These are phyloP conservation scores for Boletus pseudopeckii DNA, from an alignment of 768 basidiomycete genomes.

Conservation along the genomic window DNA sequence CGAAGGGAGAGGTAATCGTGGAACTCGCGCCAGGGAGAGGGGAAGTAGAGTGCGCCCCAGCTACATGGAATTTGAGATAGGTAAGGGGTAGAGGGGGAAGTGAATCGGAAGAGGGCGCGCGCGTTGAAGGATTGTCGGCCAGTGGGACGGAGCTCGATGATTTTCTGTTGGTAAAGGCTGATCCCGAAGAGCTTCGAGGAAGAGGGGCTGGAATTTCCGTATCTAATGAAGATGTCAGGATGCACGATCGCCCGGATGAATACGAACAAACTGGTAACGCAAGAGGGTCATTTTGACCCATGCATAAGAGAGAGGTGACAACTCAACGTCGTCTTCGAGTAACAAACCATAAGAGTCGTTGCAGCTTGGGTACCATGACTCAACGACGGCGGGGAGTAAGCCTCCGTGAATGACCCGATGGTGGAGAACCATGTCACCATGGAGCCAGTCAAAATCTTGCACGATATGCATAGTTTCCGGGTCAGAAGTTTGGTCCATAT, in stretches of 20 bases:
- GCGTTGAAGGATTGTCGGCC: slow-evolving; percentile 71
- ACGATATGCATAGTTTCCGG: slow-evolving; percentile 52
- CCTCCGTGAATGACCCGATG: slow-evolving; percentile 79
- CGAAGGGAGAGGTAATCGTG: slow-evolving; percentile 72
- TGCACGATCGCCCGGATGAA: background rate
- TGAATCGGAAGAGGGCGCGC: slow-evolving; percentile 48
- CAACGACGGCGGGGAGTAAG: slow-evolving; percentile 77
- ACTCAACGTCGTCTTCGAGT: slow-evolving; percentile 83
- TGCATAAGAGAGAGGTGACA: slow-evolving; percentile 81
- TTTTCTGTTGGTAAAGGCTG: slow-evolving; percentile 85
- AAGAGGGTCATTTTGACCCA: slow-evolving; percentile 82
- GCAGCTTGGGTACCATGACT: slow-evolving; percentile 81
- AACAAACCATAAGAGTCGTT: slow-evolving; percentile 75
- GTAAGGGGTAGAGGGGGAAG: slow-evolving; percentile 59
- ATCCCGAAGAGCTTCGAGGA: slow-evolving; percentile 66
- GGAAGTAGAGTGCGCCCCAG: slow-evolving; percentile 92
- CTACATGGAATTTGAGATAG: slow-evolving; percentile 86
- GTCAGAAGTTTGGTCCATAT: slow-evolving; percentile 75
- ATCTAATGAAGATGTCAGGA: slow-evolving; percentile 38
- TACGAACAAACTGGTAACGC: slow-evolving; percentile 55
- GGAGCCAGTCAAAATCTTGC: slow-evolving; percentile 52
- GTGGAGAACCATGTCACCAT: slow-evolving; percentile 58
- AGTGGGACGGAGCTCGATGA: slow-evolving; percentile 64
- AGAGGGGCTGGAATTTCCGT: slow-evolving; percentile 42
- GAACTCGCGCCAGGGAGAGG: slow-evolving; percentile 85